Percentiles rank a stretch among this genome's conserved stretches.
These are phyloP conservation scores for Scalesia atractyloides DNA, from an alignment of 129 eudicot species.

Conservation along the genomic window DNA sequence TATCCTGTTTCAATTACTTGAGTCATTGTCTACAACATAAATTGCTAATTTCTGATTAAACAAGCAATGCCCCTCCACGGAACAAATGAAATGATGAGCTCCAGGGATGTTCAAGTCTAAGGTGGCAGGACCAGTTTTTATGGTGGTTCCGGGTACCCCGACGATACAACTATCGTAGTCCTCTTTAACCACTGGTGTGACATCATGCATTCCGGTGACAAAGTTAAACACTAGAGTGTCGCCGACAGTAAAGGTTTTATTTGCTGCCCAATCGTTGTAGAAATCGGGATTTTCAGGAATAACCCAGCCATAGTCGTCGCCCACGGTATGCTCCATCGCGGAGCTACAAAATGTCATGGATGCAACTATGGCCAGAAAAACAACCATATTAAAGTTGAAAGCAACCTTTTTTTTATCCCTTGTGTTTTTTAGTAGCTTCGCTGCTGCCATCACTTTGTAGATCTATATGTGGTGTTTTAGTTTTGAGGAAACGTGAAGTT, in stretches of 20 bases:
- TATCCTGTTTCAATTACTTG: too few species aligned
- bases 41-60: slow-evolving; percentile 43
- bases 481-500: too few species aligned
- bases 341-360: neutral
- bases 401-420: neutral
- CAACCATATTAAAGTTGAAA: neutral
- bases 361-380: slow-evolving; percentile 1
- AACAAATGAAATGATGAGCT: slow-evolving; percentile 41
- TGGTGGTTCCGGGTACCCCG: slow-evolving; percentile 21
- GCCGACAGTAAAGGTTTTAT: neutral
- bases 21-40: neutral
- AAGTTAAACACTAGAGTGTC: slow-evolving; percentile 45
- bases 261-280: slow-evolving; percentile 9
- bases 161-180: slow-evolving; percentile 45
- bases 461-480: too few species aligned
- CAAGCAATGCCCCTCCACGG: slow-evolving; percentile 38
- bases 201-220: slow-evolving; percentile 33
- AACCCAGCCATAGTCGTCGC: neutral
- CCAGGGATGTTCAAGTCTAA: slow-evolving; percentile 36
- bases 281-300: neutral
- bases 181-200: slow-evolving; percentile 43
- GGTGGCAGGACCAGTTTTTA: slow-evolving; percentile 40
- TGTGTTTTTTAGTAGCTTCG: too few species aligned
- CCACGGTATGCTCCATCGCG: neutral
- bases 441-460: too few species aligned